phyloP scores from a whole-genome alignment of 768 basidiomycete species.

The Panellus pusillus region DNA sequence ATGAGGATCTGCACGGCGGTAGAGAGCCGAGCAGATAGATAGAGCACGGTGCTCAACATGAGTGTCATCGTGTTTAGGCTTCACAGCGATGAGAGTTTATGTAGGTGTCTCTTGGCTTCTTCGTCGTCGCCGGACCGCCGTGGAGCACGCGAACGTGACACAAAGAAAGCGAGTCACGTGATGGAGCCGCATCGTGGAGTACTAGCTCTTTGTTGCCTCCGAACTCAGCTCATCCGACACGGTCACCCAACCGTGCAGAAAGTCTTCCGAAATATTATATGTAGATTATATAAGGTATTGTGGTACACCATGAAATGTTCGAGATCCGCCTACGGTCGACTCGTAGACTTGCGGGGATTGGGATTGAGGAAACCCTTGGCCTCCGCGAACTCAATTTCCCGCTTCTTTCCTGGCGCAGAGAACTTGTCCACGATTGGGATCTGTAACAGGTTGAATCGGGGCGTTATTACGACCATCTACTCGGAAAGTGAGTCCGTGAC shows the following conservation, averaged over 20 bases:
- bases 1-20: conserved; percentile 81
- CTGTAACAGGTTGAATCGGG: conserved; percentile 92
- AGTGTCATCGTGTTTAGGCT: too few relatives aligned
- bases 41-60: conserved; percentile 8
- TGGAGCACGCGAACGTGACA: too few relatives aligned
- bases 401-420: conserved; percentile 70
- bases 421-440: conserved; percentile 94
- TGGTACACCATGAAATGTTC: too few relatives aligned
- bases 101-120: too few relatives aligned
- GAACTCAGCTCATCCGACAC: too few relatives aligned
- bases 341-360: conserved; percentile 21
- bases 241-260: too few relatives aligned
- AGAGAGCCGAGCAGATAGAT: conserved; percentile 50
- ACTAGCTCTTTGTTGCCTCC: too few relatives aligned
- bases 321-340: not conserved
- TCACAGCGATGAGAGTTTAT: not conserved
- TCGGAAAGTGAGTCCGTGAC: not conserved
- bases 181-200: too few relatives aligned
- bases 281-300: too few relatives aligned
- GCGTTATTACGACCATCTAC: conserved; percentile 92
- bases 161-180: too few relatives aligned
- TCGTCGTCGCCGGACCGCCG: too few relatives aligned
- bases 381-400: conserved; percentile 82
- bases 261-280: too few relatives aligned
- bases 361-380: conserved; percentile 56